Evolutionary conservation across 768 basidiomycete genomes (phyloP), one percentile per base, ranked within the genome.

Genomic region (Mycena polygramma): DNA sequence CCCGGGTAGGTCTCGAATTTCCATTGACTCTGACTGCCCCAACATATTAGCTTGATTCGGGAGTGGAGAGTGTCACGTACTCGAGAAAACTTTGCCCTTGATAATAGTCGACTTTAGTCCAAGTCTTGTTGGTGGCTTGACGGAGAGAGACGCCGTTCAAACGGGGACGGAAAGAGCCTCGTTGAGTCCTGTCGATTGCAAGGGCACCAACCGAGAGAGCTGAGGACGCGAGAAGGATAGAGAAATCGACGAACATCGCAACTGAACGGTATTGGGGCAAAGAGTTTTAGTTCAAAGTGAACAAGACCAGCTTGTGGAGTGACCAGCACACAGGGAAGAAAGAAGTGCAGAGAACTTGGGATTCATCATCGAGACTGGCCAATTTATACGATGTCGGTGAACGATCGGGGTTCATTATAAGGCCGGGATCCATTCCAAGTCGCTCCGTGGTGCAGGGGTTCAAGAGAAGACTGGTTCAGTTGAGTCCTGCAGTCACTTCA

Each of bases 11-110:
- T 82, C 77, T 83, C 88, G 78, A 87, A 89, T 30, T 84, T 73
- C 83, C 83, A 88, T 55, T 81, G 22, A 37, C 17, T 43, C 41
- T 13, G 13, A 43, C 41, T 43, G 41, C 41, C 3, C 41, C 41
- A 43, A 43, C 41, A 43, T 17, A 17, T 43, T 7, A 43, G 41
- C 4, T 13, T 43, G 17, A 43, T 5, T 7, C 4, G 41, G 17
- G 17, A 43, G 10, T 43, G 4, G 35, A 41, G 55, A 24, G 24
- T 30, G 39, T 10, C 8, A 77, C 73, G 19, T 63, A 88, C 87
- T 83, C 77, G 72, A 88, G 82, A 78, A 88, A 87, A 64, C 75
- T 79, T 10, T 83, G 70, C 1, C 83, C 85, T 61, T 82, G 76
- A 70, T 81, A 86, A 41, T 22, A 46, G 49, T 65, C 63, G 30